Evolutionary conservation across 2,329 filamentous ascomycete species (phyloP).

Genomic region (Trichoderma endophyticum): DNA sequence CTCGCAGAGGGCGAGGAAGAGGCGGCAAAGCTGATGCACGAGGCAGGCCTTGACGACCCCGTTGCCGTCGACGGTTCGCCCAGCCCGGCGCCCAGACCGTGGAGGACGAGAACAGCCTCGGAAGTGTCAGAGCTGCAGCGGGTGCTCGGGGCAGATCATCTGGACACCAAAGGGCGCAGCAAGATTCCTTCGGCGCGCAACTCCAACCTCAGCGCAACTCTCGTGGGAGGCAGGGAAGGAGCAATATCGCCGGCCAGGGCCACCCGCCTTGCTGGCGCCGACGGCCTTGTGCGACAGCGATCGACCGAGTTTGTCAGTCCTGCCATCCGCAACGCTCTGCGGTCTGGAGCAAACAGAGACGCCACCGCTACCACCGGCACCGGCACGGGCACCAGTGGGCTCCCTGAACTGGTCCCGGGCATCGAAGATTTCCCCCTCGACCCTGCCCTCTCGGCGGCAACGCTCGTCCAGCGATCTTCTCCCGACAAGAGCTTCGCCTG

Average conservation of each 20-base stretch:
- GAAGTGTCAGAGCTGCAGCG: constrained; percentile 33
- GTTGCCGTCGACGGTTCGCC: constrained; percentile 44
- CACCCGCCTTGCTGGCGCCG: not conserved
- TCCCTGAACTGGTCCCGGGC: constrained; percentile 39
- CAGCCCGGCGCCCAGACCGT: constrained; percentile 49
- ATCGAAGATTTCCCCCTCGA: constrained; percentile 39
- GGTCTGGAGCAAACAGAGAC: not conserved
- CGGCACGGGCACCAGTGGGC: constrained; percentile 17
- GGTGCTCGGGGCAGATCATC: constrained; percentile 29
- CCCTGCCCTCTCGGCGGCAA: constrained; percentile 1
- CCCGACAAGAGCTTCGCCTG: constrained; percentile 54
- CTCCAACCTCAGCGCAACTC: constrained; percentile 8
- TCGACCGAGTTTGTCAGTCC: not conserved
- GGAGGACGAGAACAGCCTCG: constrained; percentile 35
- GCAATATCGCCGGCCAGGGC: not conserved
- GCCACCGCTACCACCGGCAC: not conserved
- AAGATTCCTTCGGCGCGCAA: constrained; percentile 15
- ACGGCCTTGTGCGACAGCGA: not conserved
- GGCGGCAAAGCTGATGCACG: constrained; percentile 23
- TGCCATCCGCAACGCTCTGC: constrained; percentile 1
- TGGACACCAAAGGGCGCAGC: constrained; percentile 31
- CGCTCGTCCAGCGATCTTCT: constrained; percentile 27
- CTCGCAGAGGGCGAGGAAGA: constrained; percentile 33
- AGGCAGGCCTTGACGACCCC: constrained; percentile 26
- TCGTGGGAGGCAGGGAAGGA: constrained; percentile 8